phyloP scores from a whole-genome alignment of 192 early-diverging fungal genomes.

The Spizellomyces sp. region DNA sequence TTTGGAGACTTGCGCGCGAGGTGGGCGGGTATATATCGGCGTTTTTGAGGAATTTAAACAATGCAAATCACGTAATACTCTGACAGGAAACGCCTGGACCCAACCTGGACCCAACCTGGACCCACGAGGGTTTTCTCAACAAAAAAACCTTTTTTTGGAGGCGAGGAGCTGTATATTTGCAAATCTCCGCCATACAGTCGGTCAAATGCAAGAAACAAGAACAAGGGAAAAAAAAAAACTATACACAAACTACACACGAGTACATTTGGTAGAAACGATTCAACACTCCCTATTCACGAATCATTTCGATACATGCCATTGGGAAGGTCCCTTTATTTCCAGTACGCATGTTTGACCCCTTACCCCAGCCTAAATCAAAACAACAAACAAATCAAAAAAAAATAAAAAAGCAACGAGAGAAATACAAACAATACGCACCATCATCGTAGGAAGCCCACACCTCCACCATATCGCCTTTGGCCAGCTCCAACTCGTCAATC shows the following conservation, averaged over 20 bases:
- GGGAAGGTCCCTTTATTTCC: slow-evolving; percentile 38
- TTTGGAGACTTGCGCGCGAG: no score
- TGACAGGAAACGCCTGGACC: no score
- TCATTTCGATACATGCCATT: slow-evolving; percentile 32
- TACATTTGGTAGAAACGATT: neutral
- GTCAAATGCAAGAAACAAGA: no score
- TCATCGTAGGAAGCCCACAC: slow-evolving; percentile 29
- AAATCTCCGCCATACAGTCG: no score
- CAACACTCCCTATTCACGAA: slow-evolving; percentile 15
- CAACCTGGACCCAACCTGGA: no score
- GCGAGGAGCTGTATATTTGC: no score
- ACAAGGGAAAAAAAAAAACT: no score
- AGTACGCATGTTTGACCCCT: slow-evolving; percentile 28
- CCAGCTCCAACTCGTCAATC: slow-evolving; percentile 39
- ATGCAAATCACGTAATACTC: no score
- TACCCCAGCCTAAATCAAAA: slow-evolving; percentile 30
- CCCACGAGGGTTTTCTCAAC: no score
- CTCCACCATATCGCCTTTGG: slow-evolving; percentile 39
- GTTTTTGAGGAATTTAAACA: no score
- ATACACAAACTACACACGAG: neutral
- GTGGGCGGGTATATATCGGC: no score
- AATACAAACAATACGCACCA: slow-evolving; percentile 1
- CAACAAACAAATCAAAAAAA: neutral
- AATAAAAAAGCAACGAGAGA: neutral
- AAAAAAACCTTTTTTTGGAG: no score